These are phyloP conservation scores for Nepenthes alata DNA, from an alignment of 179 eudicot genomes.

Conservation along the genomic window DNA sequence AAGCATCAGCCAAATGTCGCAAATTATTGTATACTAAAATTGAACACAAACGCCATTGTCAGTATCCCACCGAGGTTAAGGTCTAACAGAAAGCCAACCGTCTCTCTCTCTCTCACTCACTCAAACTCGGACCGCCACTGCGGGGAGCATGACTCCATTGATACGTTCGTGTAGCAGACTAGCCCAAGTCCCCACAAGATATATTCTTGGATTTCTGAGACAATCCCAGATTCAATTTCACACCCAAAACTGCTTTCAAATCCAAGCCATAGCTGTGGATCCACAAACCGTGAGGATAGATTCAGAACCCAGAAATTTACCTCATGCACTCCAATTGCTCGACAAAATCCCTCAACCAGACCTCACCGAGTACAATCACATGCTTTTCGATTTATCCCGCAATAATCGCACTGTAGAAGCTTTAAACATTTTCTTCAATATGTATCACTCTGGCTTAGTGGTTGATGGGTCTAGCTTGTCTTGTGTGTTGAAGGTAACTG, in stretches of 20 bases:
- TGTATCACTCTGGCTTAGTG: slow-evolving; percentile 18
- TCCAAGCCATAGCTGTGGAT: slow-evolving; percentile 11
- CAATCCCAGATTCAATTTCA: slow-evolving; percentile 7
- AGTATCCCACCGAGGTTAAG: no score
- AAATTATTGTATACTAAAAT: no score
- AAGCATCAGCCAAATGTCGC: no score
- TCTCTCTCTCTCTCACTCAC: no score
- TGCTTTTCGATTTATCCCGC: slow-evolving; percentile 32
- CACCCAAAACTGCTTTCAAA: slow-evolving; percentile 11
- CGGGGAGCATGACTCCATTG: background rate
- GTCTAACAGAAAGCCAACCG: no score
- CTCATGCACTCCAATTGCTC: slow-evolving; percentile 27
- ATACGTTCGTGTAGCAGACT: slow-evolving; percentile 8
- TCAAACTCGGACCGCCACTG: no score
- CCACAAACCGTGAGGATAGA: background rate
- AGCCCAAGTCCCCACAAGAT: slow-evolving; percentile 8
- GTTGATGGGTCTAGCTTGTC: slow-evolving; percentile 33
- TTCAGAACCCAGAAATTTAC: background rate
- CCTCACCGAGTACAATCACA: slow-evolving; percentile 11
- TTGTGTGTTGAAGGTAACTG: slow-evolving; percentile 26
- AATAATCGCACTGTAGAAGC: slow-evolving; percentile 19
- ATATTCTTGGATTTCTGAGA: slow-evolving; percentile 14
- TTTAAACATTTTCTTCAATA: slow-evolving; percentile 17
- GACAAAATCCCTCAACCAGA: slow-evolving; percentile 19
- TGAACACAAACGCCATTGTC: no score